Base-by-base conservation (phyloP, 2,329 filamentous ascomycete species). In the Talaromyces albobiverticillius region DNA sequence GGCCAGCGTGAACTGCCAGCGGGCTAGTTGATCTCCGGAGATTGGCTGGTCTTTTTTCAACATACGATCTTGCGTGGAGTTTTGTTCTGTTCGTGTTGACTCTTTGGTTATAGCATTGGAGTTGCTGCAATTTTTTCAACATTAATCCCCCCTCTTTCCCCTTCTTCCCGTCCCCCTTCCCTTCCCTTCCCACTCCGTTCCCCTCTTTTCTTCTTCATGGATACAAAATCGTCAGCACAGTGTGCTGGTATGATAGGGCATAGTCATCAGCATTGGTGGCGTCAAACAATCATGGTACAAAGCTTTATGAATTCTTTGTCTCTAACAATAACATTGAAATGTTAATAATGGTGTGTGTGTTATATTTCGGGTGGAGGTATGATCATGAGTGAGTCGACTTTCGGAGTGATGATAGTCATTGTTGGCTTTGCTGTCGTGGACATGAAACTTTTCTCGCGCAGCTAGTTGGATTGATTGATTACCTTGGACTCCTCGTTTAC, bases 1-100 rank as follows among this genome's bases (percentile, higher is more conserved):
- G 64, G 50, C 68, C 69, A 29, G 62, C 68, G 48, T 72, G 66
- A 69, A 56, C 54, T 52, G 32, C 38, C 26, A 29, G n/a, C 29
- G n/a, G n/a, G n/a, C n/a, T n/a, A n/a, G n/a, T n/a, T n/a, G n/a
- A n/a, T n/a, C n/a, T n/a, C n/a, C n/a, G n/a, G n/a, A n/a, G n/a
- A n/a, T n/a, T n/a, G n/a, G n/a, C n/a, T n/a, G n/a, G n/a, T n/a
- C 48, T 6, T 7, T 36, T 16, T 13, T 18, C 11, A n/a, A 34
- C 31, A n/a, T n/a, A n/a, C n/a, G n/a, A 14, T 34, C 2, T 14
- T 34, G 31, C 14, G 14, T 36, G 32, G n/a, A n/a, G 14, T 38
- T 38, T 32, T 48, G 16, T 43, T 29, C 40, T 46, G n/a, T 16
- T 26, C 23, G n/a, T n/a, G n/a, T n/a, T 32, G 20, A 20, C n/a